Evolutionary conservation across 2,329 filamentous ascomycete species (phyloP), one percentile per base, ranked within the genome.

Genomic region (Simplicillium aogashimaense): DNA sequence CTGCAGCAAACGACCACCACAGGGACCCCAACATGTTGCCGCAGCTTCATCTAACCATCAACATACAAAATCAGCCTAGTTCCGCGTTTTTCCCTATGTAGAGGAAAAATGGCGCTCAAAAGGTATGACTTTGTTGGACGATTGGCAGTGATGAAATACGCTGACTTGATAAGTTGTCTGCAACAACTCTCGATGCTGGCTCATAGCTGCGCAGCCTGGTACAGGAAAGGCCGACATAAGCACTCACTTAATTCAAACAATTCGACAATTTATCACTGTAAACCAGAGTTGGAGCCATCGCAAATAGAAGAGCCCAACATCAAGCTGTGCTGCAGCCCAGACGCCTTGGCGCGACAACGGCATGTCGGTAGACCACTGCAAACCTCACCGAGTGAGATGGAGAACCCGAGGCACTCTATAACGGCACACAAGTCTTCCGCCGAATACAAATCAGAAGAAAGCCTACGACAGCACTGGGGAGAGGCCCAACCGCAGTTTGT

Each of bases 401-500:
- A 41, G 25, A 13, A 15, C 8, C 29, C 7, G 14, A 28, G 8
- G 33, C 37, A 31, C 18, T 7, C 9, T 15, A 42, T 14, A 32
- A 14, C 14, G 15, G 8, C n/a, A 29, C 37, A 5, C 25, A 17
- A 33, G 17, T 18, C 29, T 25, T 6, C 15, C 20, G 31, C 36
- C 39, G 36, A 36, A 36, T 29, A 12, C 13, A 30, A 32, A 38
- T n/a, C 20, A 5, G 41, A 40, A 1, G 43, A 45, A n/a, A 25
- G 37, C 7, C 40, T 36, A 13, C 35, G 52, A 37, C 40, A 42
- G 25, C 35, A 41, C 35, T 33, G 51, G 37, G 52, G 52, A 3
- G 52, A 54, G 10, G 35, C 45, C 8, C 51, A 54, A 41, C 50
- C 52, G 12, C 52, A 53, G 41, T 39, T 51, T 2, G 46, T 52